These are phyloP conservation scores for Kluyveromyces siamensis DNA, from an alignment of 805 yeast genomes.

Conservation along the genomic window DNA sequence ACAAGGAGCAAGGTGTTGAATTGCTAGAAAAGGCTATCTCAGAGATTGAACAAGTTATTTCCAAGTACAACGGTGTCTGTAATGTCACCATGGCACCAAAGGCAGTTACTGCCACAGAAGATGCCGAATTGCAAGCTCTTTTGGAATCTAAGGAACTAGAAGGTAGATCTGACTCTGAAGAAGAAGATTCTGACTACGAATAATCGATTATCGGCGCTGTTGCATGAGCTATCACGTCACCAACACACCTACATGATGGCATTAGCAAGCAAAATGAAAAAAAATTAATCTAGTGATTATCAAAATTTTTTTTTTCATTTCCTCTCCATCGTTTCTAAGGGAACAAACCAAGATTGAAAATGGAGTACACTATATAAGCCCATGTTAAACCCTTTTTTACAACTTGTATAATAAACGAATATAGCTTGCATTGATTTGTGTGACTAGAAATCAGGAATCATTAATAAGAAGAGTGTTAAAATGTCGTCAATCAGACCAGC, in stretches of 20 bases:
- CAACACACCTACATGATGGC: no score
- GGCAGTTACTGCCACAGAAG: constrained; percentile 97
- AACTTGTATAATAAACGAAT: background rate
- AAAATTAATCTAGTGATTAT: no score
- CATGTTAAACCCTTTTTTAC: background rate
- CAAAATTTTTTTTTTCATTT: background rate
- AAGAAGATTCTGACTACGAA: constrained; percentile 41
- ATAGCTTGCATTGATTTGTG: background rate
- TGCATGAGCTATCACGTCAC: no score
- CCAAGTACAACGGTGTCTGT: constrained; percentile 72
- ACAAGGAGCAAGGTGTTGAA: constrained; percentile 81
- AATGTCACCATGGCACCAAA: constrained; percentile 96
- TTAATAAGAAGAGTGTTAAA: background rate
- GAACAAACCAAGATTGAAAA: background rate
- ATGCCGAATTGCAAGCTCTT: constrained; percentile 92
- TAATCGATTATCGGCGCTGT: constrained; percentile 8
- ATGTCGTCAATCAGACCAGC: constrained; percentile 43
- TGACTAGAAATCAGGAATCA: background rate
- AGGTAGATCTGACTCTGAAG: constrained; percentile 73
- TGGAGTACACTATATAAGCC: background rate
- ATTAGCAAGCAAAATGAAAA: background rate
- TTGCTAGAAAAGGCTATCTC: constrained; percentile 71
- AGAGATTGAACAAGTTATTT: constrained; percentile 61
- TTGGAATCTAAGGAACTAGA: constrained; percentile 90
- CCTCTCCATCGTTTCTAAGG: background rate